Conservation (phyloP, 192 early-diverging fungal species). For the Allomyces macrogynus region DNA sequence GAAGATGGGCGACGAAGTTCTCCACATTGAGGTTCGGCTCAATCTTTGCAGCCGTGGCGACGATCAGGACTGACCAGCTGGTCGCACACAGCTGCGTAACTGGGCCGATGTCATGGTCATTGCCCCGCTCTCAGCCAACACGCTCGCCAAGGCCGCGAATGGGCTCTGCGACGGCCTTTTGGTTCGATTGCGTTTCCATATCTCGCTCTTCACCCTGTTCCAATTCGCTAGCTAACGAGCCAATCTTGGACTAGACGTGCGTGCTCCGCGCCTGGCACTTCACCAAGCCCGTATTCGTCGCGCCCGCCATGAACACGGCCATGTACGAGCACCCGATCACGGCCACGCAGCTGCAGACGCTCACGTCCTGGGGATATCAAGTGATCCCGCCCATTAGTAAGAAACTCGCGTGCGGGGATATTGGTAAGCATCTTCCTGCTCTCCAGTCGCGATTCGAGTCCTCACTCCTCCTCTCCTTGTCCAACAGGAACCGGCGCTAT, state of each 20-base stretch:
- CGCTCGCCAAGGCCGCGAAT: conserved; percentile 69
- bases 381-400: conserved; percentile 66
- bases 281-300: conserved; percentile 46
- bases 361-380: conserved; percentile 28
- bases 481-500: conserved; percentile 61
- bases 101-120: conserved; percentile 85
- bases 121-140: conserved; percentile 84
- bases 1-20: conserved; percentile 66
- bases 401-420: conserved; percentile 76
- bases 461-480: neutral
- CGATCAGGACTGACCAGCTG: neutral
- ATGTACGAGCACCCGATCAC: conserved; percentile 95
- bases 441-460: neutral
- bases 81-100: conserved; percentile 44
- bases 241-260: conserved; percentile 39
- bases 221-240: neutral
- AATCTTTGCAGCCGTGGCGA: neutral
- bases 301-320: conserved; percentile 92
- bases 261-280: conserved; percentile 76
- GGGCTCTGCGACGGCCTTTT: conserved; percentile 88
- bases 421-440: conserved; percentile 20
- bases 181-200: conserved; percentile 13
- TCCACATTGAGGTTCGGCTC: conserved; percentile 70
- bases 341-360: conserved; percentile 32
- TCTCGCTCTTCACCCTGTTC: neutral